Base-by-base conservation (phyloP, 305 asterid genomes). In the Stenogyne calaminthoides region DNA sequence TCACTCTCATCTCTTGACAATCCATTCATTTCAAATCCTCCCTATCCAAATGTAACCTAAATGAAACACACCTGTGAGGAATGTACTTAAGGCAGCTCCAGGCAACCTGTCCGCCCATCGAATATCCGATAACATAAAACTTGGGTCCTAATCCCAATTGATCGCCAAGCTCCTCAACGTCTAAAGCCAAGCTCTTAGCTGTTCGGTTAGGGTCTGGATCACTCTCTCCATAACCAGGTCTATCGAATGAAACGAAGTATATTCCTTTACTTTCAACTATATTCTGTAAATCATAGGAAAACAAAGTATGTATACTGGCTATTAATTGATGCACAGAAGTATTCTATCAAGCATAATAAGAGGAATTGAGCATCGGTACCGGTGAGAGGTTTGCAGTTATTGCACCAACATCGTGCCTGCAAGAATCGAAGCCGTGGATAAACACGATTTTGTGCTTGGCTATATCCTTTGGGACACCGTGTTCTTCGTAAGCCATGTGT, bases 191-290 rank as follows among this genome's bases (percentile, higher is more conserved):
- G 81, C 89, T 84, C 78, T 81, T 80, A 29, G 83, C 70, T 12
- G 96, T 84, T 40, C 84, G 85, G 16, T 69, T 80, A 4, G 95
- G 93, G 79, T 89, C 75, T 67, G 96, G 97, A 77, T 88, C 97
- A 70, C 96, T 93, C 83, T 93, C 92, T 58, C 97, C 97, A 80
- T 92, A 92, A 73, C 98, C 98, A 58, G 98, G 91, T 61, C 98
- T 84, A 72, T 92, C 97, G 52, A 92, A 85, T 9, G 97, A 84
- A 59, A 90, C 89, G 9, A 88, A 70, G 83, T 88, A 85, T 62
- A 92, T 65, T 68, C 88, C 89, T 77, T 86, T 70, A 74, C 79
- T 84, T 66, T 90, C 86, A 40, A 85, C 58, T 14, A 86, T 60
- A 64, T 82, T 93, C 98, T 90, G 87, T 6, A 25, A 27, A 59